phyloP scores from a whole-genome alignment of 2,329 filamentous ascomycete species.

The Sarocladium kiliense region DNA sequence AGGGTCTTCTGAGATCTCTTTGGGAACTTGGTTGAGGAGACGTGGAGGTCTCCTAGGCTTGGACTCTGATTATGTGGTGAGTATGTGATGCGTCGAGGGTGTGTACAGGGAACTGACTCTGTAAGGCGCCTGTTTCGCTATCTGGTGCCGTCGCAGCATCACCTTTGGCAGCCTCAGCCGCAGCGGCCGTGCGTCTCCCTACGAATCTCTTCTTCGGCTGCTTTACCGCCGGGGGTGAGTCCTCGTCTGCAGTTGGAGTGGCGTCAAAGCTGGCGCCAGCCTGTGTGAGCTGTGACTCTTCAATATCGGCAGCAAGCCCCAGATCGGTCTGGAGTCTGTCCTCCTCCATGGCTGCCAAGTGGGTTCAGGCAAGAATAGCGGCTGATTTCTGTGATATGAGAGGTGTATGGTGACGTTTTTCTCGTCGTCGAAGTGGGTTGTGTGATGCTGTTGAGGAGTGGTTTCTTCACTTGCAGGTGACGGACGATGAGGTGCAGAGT shows the following conservation, averaged over 20 bases:
- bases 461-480: neutral
- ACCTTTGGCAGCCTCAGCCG: conserved; percentile 46
- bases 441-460: neutral
- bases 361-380: too few species aligned
- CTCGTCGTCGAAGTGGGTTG: neutral
- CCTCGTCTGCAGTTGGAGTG: conserved; percentile 29
- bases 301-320: conserved; percentile 63
- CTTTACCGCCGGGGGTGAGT: conserved; percentile 36
- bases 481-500: neutral
- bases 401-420: neutral
- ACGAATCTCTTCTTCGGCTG: conserved; percentile 92
- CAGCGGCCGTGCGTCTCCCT: conserved; percentile 68
- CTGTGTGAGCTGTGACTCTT: conserved; percentile 38
- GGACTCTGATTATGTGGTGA: conserved; percentile 47
- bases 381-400: too few species aligned
- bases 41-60: conserved; percentile 68
- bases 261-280: conserved; percentile 14
- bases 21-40: conserved; percentile 85
- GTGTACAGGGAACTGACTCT: conserved; percentile 42
- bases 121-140: conserved; percentile 26
- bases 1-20: conserved; percentile 77
- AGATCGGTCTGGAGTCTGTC: conserved; percentile 67
- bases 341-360: conserved; percentile 58
- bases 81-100: neutral
- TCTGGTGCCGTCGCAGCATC: conserved; percentile 16